phyloP scores from a whole-genome alignment of 805 yeast genomes.

The Tanozyma kutaoensis region DNA sequence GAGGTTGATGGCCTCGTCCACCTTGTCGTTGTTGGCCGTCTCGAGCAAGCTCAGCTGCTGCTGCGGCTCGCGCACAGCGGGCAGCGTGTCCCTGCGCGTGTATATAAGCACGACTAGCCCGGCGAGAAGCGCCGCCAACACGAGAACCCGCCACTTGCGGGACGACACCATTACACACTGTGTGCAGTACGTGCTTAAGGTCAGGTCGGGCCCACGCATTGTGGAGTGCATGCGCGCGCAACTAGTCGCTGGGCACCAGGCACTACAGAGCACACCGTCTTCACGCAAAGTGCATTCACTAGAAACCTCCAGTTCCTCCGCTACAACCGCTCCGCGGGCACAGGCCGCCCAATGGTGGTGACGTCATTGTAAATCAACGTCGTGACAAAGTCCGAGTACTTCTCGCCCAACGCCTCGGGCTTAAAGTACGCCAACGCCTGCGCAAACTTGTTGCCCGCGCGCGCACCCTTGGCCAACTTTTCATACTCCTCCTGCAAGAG shows the following conservation, averaged over 20 bases:
- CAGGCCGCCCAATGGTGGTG: slow-evolving; percentile 36
- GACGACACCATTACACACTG: no score
- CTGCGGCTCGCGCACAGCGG: not conserved
- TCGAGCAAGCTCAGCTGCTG: slow-evolving; percentile 12
- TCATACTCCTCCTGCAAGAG: slow-evolving; percentile 51
- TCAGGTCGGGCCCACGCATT: no score
- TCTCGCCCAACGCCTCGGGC: slow-evolving; percentile 57
- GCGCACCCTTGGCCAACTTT: slow-evolving; percentile 33
- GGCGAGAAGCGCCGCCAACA: slow-evolving; percentile 1
- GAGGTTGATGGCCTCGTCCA: slow-evolving; percentile 26
- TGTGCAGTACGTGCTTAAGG: no score
- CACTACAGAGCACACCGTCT: no score
- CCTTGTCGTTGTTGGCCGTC: slow-evolving; percentile 18
- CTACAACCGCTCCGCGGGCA: slow-evolving; percentile 26
- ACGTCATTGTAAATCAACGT: slow-evolving; percentile 65
- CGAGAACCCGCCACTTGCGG: no score
- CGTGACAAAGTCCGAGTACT: slow-evolving; percentile 67
- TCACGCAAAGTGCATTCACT: no score
- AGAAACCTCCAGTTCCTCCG: no score
- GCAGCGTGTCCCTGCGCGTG: not conserved
- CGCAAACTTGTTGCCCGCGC: slow-evolving; percentile 50
- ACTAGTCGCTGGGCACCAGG: no score
- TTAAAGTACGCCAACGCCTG: slow-evolving; percentile 59
- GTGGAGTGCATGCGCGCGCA: no score
- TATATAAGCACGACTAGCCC: slow-evolving; percentile 1